Evolutionary conservation across 2,329 filamentous ascomycete genomes (phyloP).

Genomic region (Spiromastix sp.): DNA sequence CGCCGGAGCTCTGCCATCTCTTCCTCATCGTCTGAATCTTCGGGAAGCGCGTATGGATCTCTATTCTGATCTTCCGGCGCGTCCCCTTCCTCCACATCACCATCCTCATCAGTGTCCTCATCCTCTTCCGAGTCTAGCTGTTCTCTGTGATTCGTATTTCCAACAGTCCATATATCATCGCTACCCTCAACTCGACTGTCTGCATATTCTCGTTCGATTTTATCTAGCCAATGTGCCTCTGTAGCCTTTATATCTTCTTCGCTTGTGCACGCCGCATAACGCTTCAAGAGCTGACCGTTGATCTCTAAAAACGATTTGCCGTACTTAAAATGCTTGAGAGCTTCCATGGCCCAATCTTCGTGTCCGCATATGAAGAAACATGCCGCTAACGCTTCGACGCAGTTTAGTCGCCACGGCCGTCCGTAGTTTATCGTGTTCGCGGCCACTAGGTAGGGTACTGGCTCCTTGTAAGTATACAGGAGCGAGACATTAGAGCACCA

Average conservation of each 20-base stretch:
- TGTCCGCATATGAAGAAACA: conserved; percentile 91
- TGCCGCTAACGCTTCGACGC: conserved; percentile 86
- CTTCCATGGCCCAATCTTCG: conserved; percentile 76
- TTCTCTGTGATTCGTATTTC: conserved; percentile 67
- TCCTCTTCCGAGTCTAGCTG: conserved; percentile 46
- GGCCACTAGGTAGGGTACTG: conserved; percentile 84
- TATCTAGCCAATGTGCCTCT: conserved; percentile 78
- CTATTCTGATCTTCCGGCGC: conserved; percentile 37
- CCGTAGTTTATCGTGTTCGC: conserved; percentile 98
- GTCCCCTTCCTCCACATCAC: conserved; percentile 33
- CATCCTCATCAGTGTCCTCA: conserved; percentile 29
- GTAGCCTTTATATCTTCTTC: conserved; percentile 75
- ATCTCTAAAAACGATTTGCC: conserved; percentile 83
- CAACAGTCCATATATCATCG: conserved; percentile 79
- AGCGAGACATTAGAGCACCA: background rate
- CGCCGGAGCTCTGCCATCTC: conserved; percentile 88
- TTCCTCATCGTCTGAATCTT: conserved; percentile 71
- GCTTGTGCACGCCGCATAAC: conserved; percentile 73
- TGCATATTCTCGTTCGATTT: conserved; percentile 80
- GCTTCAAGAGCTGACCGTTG: conserved; percentile 69
- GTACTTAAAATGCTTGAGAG: conserved; percentile 78
- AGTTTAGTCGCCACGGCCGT: conserved; percentile 88
- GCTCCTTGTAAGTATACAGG: background rate
- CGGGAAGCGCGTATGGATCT: conserved; percentile 68
- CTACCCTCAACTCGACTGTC: conserved; percentile 57